Evolutionary conservation across 2,329 filamentous ascomycete species (phyloP), one percentile per base, ranked within the genome.

Genomic region (Fonsecaea nubica): DNA sequence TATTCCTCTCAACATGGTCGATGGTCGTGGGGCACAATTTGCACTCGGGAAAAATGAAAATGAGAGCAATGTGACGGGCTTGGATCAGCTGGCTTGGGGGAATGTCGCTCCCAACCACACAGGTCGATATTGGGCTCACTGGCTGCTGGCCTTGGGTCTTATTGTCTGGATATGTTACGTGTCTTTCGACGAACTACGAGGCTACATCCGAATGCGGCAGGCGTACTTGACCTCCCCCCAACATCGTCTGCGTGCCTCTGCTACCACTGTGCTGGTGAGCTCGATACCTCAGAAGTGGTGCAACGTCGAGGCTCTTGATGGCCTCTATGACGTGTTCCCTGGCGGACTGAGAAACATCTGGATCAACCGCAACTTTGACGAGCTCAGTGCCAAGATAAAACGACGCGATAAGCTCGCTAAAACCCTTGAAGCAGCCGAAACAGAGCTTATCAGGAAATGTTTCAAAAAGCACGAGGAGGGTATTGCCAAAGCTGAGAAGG

Each of bases 301-400:
- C 7, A 92, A 87, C 1, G 86, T 92, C 57, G 89, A 96, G 53
- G 92, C 92, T 0, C 84, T 99, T 4, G 86, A 88, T 65, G 90
- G 90, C 0, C 83, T 99, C 0, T 99, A 96, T 74, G 95, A 99
- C 76, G 93, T 98, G 1, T 98, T 97, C 73, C 95, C 95, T 0
- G 95, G 95, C 21, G 95, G 95, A 35, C 90, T 99, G 75, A 88
- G 92, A 66, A 98, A 98, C 72, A 91, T 99, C 55, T 99, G 94
- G 93, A 89, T 99, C 73, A 99, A 97, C 66, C 87, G 94, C 68
- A 92, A 99, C 75, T 90, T 92, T 71, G 92, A 93, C 52, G 85
- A 89, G 8, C 85, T 99, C 10, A 85, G 92, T 55, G 90, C 93
- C 68, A 98, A 98, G 76, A 90, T 98, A 54, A 86, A 91, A 57